Percentiles rank a stretch among this genome's conserved stretches.
Evolutionary conservation across 495 filamentous ascomycete genomes (phyloP).

Genomic region (Cenococcum geophilum): DNA sequence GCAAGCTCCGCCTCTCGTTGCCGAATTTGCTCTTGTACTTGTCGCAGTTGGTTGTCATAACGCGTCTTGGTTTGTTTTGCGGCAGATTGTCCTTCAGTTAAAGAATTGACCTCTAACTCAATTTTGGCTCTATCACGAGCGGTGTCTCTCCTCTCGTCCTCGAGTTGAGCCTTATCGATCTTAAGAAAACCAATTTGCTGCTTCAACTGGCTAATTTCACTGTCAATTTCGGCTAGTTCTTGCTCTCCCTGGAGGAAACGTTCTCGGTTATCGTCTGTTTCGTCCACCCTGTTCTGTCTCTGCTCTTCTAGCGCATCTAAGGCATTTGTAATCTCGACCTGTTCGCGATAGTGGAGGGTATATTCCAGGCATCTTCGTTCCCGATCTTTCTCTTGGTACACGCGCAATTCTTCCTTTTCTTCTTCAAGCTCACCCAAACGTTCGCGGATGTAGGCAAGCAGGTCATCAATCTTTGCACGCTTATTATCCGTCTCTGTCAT

Average conservation of each 20-base stretch:
- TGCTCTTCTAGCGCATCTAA: conserved; percentile 79
- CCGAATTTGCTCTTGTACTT: conserved; percentile 68
- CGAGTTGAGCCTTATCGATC: conserved; percentile 81
- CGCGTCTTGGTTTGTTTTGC: conserved; percentile 61
- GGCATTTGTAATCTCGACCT: conserved; percentile 66
- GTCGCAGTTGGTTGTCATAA: conserved; percentile 65
- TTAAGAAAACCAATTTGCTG: conserved; percentile 79
- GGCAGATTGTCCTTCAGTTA: conserved; percentile 73
- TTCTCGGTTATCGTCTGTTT: conserved; percentile 72
- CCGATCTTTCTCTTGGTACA: conserved; percentile 89
- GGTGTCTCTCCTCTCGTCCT: conserved; percentile 79
- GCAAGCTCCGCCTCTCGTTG: conserved; percentile 69
- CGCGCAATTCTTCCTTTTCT: conserved; percentile 90
- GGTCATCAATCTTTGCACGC: conserved; percentile 86
- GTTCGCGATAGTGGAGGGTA: conserved; percentile 84
- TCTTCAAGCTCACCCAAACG: conserved; percentile 85
- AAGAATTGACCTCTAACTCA: conserved; percentile 74
- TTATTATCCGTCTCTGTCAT: conserved; percentile 97
- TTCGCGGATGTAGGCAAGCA: conserved; percentile 83
- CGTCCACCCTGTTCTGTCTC: conserved; percentile 71
- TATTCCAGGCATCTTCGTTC: conserved; percentile 91
- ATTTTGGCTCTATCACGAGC: conserved; percentile 72
- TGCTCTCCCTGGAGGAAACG: conserved; percentile 73
- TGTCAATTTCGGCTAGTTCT: conserved; percentile 68
- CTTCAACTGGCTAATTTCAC: conserved; percentile 68